Evolutionary conservation across 2,329 filamentous ascomycete genomes (phyloP).

Genomic region (Geosmithia putterillii): DNA sequence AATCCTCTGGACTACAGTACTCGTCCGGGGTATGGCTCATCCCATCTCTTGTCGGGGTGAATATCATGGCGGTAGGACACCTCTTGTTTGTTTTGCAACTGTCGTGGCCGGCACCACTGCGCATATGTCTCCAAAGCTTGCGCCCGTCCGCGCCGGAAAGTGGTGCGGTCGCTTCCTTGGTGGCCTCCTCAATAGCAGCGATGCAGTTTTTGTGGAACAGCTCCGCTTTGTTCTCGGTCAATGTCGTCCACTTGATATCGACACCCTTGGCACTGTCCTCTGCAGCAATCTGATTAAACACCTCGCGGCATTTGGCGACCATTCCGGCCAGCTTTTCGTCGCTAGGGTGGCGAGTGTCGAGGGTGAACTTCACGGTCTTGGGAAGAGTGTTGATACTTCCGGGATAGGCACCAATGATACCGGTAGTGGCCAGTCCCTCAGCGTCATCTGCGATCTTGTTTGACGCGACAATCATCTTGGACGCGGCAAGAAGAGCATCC

Average conservation of each 20-base stretch:
- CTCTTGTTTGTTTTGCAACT: slow-evolving; percentile 16
- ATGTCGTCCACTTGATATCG: slow-evolving; percentile 41
- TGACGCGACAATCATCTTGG: slow-evolving; percentile 13
- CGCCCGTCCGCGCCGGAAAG: slow-evolving; percentile 9
- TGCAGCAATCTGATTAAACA: slow-evolving; percentile 37
- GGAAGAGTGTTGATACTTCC: slow-evolving; percentile 61
- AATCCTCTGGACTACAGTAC: slow-evolving; percentile 15
- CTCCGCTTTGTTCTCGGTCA: slow-evolving; percentile 43
- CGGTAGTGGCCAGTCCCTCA: slow-evolving; percentile 14
- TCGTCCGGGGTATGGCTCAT: slow-evolving; percentile 16
- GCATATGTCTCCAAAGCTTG: slow-evolving; percentile 9
- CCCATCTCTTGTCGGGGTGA: slow-evolving; percentile 16
- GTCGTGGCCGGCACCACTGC: slow-evolving; percentile 20
- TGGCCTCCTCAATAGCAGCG: slow-evolving; percentile 40
- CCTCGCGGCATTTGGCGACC: slow-evolving; percentile 25
- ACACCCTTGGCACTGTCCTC: slow-evolving; percentile 37
- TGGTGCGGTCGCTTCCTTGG: slow-evolving; percentile 18
- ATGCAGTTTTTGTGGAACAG: slow-evolving; percentile 53
- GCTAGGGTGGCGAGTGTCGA: slow-evolving; percentile 48
- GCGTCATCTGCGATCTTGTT: slow-evolving; percentile 11
- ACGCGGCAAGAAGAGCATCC: slow-evolving; percentile 15
- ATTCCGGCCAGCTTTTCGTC: slow-evolving; percentile 39
- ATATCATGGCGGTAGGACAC: slow-evolving; percentile 19
- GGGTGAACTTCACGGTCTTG: slow-evolving; percentile 48
- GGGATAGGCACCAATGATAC: slow-evolving; percentile 22